Evolutionary conservation across 116 monocot genomes (phyloP).

Genomic region (Phalaenopsis hybrid): DNA sequence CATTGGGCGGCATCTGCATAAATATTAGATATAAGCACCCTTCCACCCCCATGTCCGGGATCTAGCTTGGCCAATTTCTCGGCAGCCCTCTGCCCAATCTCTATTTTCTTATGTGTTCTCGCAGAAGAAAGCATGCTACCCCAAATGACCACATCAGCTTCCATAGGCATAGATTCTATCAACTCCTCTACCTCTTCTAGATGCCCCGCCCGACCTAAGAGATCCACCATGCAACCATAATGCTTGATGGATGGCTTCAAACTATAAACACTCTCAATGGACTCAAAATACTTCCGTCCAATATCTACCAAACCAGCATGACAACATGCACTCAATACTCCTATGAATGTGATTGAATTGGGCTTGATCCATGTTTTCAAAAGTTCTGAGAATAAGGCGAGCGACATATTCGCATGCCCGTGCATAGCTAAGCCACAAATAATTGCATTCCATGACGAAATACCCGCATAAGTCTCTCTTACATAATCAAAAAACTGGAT

Average conservation of each 20-base stretch:
- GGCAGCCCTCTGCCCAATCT: slow-evolving; percentile 55
- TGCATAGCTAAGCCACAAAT: slow-evolving; percentile 64
- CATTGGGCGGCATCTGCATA: slow-evolving; percentile 53
- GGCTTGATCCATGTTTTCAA: slow-evolving; percentile 36
- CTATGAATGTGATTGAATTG: slow-evolving; percentile 68
- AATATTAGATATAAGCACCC: slow-evolving; percentile 61
- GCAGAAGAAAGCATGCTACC: slow-evolving; percentile 58
- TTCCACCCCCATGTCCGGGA: slow-evolving; percentile 44
- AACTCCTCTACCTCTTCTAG: slow-evolving; percentile 58
- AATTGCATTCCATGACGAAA: slow-evolving; percentile 67
- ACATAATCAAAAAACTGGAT: slow-evolving; percentile 24
- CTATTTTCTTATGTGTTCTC: slow-evolving; percentile 41
- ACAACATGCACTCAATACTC: slow-evolving; percentile 60
- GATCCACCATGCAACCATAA: slow-evolving; percentile 75
- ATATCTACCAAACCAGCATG: slow-evolving; percentile 50
- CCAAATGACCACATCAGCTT: slow-evolving; percentile 68
- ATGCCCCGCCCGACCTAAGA: slow-evolving; percentile 51
- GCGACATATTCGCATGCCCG: slow-evolving; percentile 34
- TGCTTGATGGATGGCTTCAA: slow-evolving; percentile 61
- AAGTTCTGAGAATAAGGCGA: slow-evolving; percentile 37
- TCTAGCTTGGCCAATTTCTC: slow-evolving; percentile 40
- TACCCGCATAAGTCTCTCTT: not conserved
- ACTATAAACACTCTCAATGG: slow-evolving; percentile 35
- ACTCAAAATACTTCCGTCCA: slow-evolving; percentile 40
- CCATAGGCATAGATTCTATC: slow-evolving; percentile 54